Conservation (phyloP, 2,329 filamentous ascomycete genomes). For the Talaromyces sp. region DNA sequence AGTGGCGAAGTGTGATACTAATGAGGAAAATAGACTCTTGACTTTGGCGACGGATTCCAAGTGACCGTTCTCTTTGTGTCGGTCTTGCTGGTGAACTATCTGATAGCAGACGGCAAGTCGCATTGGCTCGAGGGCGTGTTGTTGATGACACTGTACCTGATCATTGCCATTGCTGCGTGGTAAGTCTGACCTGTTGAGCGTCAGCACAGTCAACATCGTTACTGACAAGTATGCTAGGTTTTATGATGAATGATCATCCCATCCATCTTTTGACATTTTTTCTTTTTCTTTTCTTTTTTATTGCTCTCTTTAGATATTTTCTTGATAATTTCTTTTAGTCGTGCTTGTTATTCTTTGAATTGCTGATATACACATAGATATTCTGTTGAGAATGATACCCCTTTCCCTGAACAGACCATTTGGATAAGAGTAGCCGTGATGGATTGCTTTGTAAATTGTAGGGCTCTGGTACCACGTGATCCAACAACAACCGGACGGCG, state of each 20-base stretch:
- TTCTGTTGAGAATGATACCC: not conserved
- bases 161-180: constrained; percentile 57
- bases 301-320: not conserved
- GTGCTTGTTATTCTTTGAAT: not conserved
- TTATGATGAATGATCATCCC: not conserved
- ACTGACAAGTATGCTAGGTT: not conserved
- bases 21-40: constrained; percentile 51
- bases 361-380: not conserved
- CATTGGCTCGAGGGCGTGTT: constrained; percentile 57
- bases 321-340: not conserved
- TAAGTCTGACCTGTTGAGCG: constrained; percentile 29
- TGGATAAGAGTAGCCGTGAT: not conserved
- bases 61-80: constrained; percentile 59
- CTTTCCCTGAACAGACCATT: not conserved
- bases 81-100: constrained; percentile 51
- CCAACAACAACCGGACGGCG: too few species aligned
- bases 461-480: not conserved
- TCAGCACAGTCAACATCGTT: too few species aligned
- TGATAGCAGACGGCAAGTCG: constrained; percentile 56
- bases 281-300: not conserved
- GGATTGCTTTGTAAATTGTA: not conserved
- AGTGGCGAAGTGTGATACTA: constrained; percentile 7
- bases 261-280: not conserved
- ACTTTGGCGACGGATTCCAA: constrained; percentile 77
- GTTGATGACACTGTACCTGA: constrained; percentile 55